Base-by-base conservation (phyloP, 1,284 basidiomycete species). In the Rhodotorula sp. region DNA sequence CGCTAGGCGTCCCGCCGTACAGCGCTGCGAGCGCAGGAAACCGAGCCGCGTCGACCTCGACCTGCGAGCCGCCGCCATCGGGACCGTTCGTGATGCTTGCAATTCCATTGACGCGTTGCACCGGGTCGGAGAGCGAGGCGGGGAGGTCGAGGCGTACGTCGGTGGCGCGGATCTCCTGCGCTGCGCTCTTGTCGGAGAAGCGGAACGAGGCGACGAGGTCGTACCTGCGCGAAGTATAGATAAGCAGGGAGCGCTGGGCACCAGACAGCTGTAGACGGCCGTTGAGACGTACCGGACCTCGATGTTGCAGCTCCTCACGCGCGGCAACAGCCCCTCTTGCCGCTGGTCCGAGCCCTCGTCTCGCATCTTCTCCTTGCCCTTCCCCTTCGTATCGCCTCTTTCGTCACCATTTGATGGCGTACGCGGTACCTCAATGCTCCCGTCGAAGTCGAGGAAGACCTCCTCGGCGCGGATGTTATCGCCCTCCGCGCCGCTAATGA, bases 181-280 rank as follows among this genome's bases (percentile, higher is more conserved):
- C 8, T 5, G 19, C 14, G 19, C 25, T 5, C 19, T 3, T 21
- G 19, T 8, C 21, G 10, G n/a, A n/a, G 50, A 42, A 27, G 14
- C 14, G 10, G 34, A 62, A n/a, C 10, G 41, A 23, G 49, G 50
- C 61, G 50, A 62, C 16, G 23, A 62, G 41, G 49, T 62, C 61
- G 49, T 62, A 53, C 34, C 61, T 62, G 50, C 7, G n/a, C 8
- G 16, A 16, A 16, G 41, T 8, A 25, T 13, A 9, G 3, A 34
- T 27, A 23, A 5, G 21, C n/a, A 17, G 42, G 8, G 23, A 61
- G 19, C 7, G 4, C 27, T 12, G 23, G 23, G 48, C 1, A 3
- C 8, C 16, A 21, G 14, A 49, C 8, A 0, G 25, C 7, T 10
- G 5, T 19, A 61, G 2, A 21, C 9, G 3, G 3, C 8, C 2